Evolutionary conservation across 192 early-diverging fungal genomes (phyloP).

Genomic region (Coemansia umbellata): DNA sequence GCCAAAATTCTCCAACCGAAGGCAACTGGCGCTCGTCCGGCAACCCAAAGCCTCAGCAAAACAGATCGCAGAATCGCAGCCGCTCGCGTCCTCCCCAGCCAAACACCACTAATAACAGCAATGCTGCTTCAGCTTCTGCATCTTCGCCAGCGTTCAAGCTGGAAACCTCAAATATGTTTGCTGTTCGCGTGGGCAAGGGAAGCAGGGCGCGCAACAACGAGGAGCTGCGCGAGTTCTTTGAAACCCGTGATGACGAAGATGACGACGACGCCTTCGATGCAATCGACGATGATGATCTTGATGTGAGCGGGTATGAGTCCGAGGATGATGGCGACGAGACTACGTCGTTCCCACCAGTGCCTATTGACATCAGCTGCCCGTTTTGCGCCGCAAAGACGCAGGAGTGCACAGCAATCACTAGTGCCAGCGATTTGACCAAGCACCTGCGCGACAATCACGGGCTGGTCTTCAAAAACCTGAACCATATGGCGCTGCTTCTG

Average conservation of each 20-base stretch:
- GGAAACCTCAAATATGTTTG: slow-evolving; percentile 41
- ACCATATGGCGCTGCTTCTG: slow-evolving; percentile 73
- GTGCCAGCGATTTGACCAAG: slow-evolving; percentile 59
- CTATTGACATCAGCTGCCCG: slow-evolving; percentile 64
- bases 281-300: slow-evolving; percentile 40
- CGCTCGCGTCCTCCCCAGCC: slow-evolving; percentile 22
- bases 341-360: slow-evolving; percentile 42
- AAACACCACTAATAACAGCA: neutral
- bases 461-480: slow-evolving; percentile 63
- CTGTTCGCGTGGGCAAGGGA: slow-evolving; percentile 31
- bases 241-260: slow-evolving; percentile 26
- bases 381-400: slow-evolving; percentile 53
- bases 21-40: neutral
- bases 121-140: slow-evolving; percentile 6
- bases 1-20: neutral
- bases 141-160: slow-evolving; percentile 19
- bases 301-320: slow-evolving; percentile 43
- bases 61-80: slow-evolving; percentile 24
- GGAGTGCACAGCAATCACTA: slow-evolving; percentile 37
- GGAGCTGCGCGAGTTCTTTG: slow-evolving; percentile 43
- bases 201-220: slow-evolving; percentile 40
- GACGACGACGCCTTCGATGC: slow-evolving; percentile 39
- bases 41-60: neutral
- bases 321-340: slow-evolving; percentile 40
- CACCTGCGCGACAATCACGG: slow-evolving; percentile 67